Conservation (phyloP, 352 stramenopile species). For the Phytophthora sojae region DNA sequence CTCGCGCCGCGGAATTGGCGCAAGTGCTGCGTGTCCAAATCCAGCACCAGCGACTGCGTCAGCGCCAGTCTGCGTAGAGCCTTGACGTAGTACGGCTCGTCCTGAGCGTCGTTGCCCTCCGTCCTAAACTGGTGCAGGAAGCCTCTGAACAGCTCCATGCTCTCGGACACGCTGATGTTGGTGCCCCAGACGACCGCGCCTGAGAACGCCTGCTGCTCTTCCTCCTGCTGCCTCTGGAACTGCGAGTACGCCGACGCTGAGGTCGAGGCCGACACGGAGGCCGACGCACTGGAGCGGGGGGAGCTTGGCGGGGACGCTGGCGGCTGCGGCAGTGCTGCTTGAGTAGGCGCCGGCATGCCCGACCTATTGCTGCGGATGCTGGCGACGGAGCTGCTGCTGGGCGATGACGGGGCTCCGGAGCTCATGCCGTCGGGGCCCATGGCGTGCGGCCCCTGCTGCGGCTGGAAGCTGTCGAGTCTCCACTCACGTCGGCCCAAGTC, state of each 20-base stretch:
- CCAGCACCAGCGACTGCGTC: slow-evolving; percentile 88
- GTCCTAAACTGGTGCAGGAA: slow-evolving; percentile 91
- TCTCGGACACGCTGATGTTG: slow-evolving; percentile 93
- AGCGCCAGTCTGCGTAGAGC: slow-evolving; percentile 77
- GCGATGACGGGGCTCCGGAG: slow-evolving; percentile 52
- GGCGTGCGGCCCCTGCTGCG: slow-evolving; percentile 28
- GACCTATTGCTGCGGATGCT: slow-evolving; percentile 40
- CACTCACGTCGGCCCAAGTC: slow-evolving; percentile 83
- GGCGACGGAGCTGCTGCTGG: slow-evolving; percentile 47
- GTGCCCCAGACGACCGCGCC: slow-evolving; percentile 94
- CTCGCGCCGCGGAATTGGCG: slow-evolving; percentile 77
- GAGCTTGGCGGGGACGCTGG: slow-evolving; percentile 73
- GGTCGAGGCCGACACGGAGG: slow-evolving; percentile 40
- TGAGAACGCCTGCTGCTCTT: slow-evolving; percentile 63
- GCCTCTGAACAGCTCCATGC: slow-evolving; percentile 89
- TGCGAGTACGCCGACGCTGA: slow-evolving; percentile 39
- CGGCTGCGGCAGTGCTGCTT: slow-evolving; percentile 55
- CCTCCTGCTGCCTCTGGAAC: slow-evolving; percentile 43
- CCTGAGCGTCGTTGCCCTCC: slow-evolving; percentile 30
- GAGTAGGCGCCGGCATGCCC: slow-evolving; percentile 7
- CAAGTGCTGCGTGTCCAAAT: slow-evolving; percentile 94
- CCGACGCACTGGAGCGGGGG: slow-evolving; percentile 62
- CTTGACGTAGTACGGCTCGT: slow-evolving; percentile 82
- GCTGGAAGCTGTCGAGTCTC: slow-evolving; percentile 68
- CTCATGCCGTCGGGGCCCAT: slow-evolving; percentile 11